Base-by-base conservation (phyloP, 2,329 filamentous ascomycete genomes). In the Neofusicoccum umdonicola region DNA sequence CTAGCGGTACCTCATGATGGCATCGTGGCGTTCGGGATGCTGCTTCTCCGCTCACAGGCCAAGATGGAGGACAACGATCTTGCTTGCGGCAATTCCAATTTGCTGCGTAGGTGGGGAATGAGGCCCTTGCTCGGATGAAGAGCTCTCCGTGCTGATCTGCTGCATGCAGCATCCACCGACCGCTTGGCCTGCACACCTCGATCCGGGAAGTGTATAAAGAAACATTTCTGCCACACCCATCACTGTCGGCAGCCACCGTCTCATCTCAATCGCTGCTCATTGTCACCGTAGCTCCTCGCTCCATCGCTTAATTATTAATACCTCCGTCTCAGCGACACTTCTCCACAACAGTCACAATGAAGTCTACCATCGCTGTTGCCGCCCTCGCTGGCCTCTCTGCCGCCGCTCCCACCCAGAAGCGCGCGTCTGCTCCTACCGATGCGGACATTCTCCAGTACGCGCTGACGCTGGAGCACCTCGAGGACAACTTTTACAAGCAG, bases 401-500 rank as follows among this genome's bases (percentile, higher is more conserved):
- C 12, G 64, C 64, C n/a, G 50, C 45, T 12, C 64, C 64, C 47
- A 63, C 56, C 12, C 34, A 58, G 41, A 60, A 56, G 34, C 64
- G 58, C 34, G 13, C 37, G 22, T 41, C 58, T 22, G 57, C 22
- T 6, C 57, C 50, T 15, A 65, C 64, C 13, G 64, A 65, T 27
- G 64, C 65, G 45, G 70, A 68, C 17, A 74, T 81, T 64, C 75
- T 81, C 68, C 78, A 79, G 71, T 81, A 80, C 65, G 79, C 79
- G 5, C 69, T 80, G 34, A 80, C 79, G 5, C 77, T 80, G 2
- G 79, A 81, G 71, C 77, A 80, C 69, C 73, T 80, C 12, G 88
- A 90, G 76, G 78, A 85, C 66, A 81, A 80, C 63, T 90, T 90
- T 77, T 90, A 90, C 77, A 77, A 79, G 42, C 72, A 88, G 56